Conservation (phyloP, 2,329 filamentous ascomycete species). For the Calonectria pteridis region DNA sequence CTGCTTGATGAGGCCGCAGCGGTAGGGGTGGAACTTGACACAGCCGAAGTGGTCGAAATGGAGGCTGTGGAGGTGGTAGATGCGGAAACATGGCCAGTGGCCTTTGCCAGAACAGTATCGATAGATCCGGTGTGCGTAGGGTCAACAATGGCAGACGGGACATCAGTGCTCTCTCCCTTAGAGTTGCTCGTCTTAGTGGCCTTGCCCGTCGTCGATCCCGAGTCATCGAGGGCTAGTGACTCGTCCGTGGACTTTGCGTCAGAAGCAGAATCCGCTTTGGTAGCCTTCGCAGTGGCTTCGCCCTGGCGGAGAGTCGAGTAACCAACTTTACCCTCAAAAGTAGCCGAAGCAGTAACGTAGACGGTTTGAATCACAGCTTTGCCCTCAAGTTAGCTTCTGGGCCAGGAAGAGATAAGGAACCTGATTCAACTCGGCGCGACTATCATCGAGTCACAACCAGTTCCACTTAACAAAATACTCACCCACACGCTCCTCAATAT, state of each 20-base stretch:
- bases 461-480: background rate
- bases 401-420: slow-evolving; percentile 13
- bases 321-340: slow-evolving; percentile 58
- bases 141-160: slow-evolving; percentile 45
- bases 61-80: slow-evolving; percentile 28
- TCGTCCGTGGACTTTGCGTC: slow-evolving; percentile 12
- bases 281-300: slow-evolving; percentile 31
- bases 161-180: slow-evolving; percentile 34
- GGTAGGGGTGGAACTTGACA: slow-evolving; percentile 38
- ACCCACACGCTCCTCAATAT: slow-evolving; percentile 14
- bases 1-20: slow-evolving; percentile 30
- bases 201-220: slow-evolving; percentile 17
- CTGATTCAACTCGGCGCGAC: background rate
- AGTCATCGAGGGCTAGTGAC: slow-evolving; percentile 11
- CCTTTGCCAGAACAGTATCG: slow-evolving; percentile 48
- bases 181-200: slow-evolving; percentile 34
- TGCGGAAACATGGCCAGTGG: slow-evolving; percentile 40
- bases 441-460: background rate
- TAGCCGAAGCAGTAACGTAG: slow-evolving; percentile 56
- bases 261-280: slow-evolving; percentile 14
- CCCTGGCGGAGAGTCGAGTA: slow-evolving; percentile 52
- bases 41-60: slow-evolving; percentile 30
- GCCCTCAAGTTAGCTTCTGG: slow-evolving; percentile 11
- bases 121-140: slow-evolving; percentile 43
- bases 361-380: slow-evolving; percentile 53